These are phyloP conservation scores for Citrullus colocynthis DNA, from an alignment of 306 rosid genomes.

Conservation along the genomic window DNA sequence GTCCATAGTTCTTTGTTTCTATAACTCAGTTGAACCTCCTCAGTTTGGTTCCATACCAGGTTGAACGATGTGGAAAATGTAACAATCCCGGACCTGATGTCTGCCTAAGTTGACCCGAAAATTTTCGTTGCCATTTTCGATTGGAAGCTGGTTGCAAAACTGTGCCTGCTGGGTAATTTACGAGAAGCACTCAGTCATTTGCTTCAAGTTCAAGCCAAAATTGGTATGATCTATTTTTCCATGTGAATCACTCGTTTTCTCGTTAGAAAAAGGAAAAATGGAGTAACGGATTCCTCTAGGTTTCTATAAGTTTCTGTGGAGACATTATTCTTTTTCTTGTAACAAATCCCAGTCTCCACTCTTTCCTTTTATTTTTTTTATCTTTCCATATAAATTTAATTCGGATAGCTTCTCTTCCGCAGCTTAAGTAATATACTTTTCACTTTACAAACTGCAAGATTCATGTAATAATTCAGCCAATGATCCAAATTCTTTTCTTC, in stretches of 20 bases:
- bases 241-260: not conserved
- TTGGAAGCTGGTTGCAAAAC: not conserved
- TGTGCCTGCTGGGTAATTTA: not conserved
- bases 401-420: not conserved
- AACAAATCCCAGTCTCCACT: not conserved
- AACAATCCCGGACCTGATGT: not conserved
- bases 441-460: not conserved
- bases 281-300: not conserved
- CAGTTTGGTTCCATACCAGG: not conserved
- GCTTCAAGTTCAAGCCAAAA: not conserved
- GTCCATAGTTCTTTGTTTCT: not conserved
- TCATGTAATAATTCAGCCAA: not conserved
- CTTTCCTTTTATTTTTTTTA: not conserved
- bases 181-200: not conserved
- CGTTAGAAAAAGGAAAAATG: not conserved
- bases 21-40: not conserved
- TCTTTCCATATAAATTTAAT: not conserved
- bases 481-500: not conserved
- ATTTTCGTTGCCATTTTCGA: not conserved
- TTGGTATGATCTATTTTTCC: not conserved
- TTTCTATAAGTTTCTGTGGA: not conserved
- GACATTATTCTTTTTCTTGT: not conserved
- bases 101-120: not conserved
- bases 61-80: not conserved
- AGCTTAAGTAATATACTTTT: not conserved